A percentile compares a stretch with the other conserved stretches of the same genome.
Evolutionary conservation across 257 asterid species (phyloP).

Genomic region (Misopates orontium): DNA sequence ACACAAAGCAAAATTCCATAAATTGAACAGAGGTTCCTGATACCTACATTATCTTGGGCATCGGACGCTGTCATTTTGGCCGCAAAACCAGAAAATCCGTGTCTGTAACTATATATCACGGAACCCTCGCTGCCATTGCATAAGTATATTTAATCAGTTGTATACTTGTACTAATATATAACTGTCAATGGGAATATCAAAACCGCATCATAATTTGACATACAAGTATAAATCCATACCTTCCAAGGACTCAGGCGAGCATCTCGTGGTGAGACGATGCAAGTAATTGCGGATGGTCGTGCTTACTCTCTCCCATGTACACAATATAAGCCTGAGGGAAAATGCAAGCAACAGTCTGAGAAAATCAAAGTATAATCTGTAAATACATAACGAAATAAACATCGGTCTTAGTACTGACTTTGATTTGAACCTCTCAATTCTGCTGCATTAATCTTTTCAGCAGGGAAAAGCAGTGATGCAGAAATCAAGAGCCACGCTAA

Average conservation of each 20-base stretch:
- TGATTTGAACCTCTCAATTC: background rate
- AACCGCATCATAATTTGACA: too few species aligned
- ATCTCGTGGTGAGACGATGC: conserved; percentile 46
- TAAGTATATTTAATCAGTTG: too few species aligned
- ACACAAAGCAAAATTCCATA: too few species aligned
- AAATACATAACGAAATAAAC: too few species aligned
- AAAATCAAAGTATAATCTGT: too few species aligned
- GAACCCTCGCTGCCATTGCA: conserved; percentile 35
- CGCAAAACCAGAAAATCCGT: conserved; percentile 53
- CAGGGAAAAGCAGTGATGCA: too few species aligned
- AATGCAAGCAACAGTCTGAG: too few species aligned
- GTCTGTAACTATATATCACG: conserved; percentile 42
- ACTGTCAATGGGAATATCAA: too few species aligned
- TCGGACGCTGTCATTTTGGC: conserved; percentile 41
- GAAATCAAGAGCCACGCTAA: too few species aligned
- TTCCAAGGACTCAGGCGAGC: conserved; percentile 38
- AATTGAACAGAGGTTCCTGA: background rate
- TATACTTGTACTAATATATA: too few species aligned
- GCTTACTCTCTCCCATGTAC: conserved; percentile 44
- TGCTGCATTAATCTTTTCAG: too few species aligned
- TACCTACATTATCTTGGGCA: conserved; percentile 38
- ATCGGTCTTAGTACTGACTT: too few species aligned
- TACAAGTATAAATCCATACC: conserved; percentile 25
- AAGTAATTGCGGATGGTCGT: conserved; percentile 31
- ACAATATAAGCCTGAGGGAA: conserved; percentile 37